Evolutionary conservation across 345 rosid genomes (phyloP).

Genomic region (Syzygium aromaticum): DNA sequence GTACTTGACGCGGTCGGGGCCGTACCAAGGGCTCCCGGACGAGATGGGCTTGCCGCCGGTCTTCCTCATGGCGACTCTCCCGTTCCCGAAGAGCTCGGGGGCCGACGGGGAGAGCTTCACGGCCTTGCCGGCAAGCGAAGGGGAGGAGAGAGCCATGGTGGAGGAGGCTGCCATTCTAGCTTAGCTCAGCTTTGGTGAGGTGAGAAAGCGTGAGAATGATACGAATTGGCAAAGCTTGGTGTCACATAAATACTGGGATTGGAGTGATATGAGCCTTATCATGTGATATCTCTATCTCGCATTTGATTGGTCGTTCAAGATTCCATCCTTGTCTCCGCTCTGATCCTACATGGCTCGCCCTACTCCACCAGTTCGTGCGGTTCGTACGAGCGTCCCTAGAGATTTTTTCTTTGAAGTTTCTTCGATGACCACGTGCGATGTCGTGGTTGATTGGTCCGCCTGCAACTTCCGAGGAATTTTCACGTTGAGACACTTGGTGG

Average conservation of each 20-base stretch:
- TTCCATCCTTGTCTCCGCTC: not conserved
- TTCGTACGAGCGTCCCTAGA: not conserved
- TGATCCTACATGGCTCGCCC: not conserved
- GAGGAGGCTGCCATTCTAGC: slow-evolving; percentile 8
- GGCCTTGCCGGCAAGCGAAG: slow-evolving; percentile 15
- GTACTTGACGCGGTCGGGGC: slow-evolving; percentile 20
- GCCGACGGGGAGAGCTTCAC: slow-evolving; percentile 7
- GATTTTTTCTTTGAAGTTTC: not conserved
- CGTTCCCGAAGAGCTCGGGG: slow-evolving; percentile 2
- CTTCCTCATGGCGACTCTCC: slow-evolving; percentile 14
- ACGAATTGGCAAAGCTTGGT: not conserved
- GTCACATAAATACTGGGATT: not conserved
- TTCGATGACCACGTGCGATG: not conserved
- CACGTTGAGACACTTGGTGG: not conserved
- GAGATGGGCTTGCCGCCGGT: not conserved
- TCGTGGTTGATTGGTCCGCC: not conserved
- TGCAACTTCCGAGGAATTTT: not conserved
- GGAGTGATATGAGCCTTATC: not conserved
- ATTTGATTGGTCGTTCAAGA: not conserved
- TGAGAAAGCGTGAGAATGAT: not conserved
- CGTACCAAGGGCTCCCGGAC: slow-evolving; percentile 17
- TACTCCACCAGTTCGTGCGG: not conserved
- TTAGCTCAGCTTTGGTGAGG: not conserved
- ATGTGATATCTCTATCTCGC: not conserved
- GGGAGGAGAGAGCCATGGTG: slow-evolving; percentile 21